phyloP scores from a whole-genome alignment of 2,329 filamentous ascomycete genomes.

The Ceratocystis cacaofunesta region DNA sequence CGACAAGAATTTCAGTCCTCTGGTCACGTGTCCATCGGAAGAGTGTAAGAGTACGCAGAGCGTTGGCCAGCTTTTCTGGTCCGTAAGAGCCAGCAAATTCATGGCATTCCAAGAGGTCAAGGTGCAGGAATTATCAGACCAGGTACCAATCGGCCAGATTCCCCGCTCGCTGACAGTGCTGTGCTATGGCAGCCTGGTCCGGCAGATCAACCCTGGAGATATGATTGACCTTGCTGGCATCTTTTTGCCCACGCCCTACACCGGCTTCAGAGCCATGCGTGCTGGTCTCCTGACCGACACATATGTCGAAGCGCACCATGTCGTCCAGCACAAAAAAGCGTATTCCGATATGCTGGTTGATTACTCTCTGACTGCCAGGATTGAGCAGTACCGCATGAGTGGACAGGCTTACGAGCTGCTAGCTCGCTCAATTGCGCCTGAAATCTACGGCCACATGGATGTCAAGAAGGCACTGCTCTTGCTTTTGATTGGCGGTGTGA shows the following conservation, averaged over 20 bases:
- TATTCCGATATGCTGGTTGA: slow-evolving; percentile 88
- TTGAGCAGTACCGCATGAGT: slow-evolving; percentile 69
- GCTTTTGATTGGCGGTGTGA: slow-evolving; percentile 87
- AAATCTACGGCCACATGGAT: slow-evolving; percentile 91
- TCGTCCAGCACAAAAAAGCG: slow-evolving; percentile 93
- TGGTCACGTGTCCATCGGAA: slow-evolving; percentile 75
- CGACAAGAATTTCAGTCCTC: slow-evolving; percentile 77
- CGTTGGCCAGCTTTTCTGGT: slow-evolving; percentile 85
- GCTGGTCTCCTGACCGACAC: slow-evolving; percentile 95
- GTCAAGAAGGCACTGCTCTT: slow-evolving; percentile 97
- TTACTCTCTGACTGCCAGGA: slow-evolving; percentile 61
- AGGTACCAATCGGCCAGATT: slow-evolving; percentile 95
- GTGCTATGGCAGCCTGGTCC: slow-evolving; percentile 73
- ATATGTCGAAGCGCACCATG: slow-evolving; percentile 85
- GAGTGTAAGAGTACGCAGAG: slow-evolving; percentile 83
- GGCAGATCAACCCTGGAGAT: slow-evolving; percentile 84
- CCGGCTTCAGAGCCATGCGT: slow-evolving; percentile 94
- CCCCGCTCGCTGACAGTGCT: slow-evolving; percentile 79
- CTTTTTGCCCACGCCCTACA: slow-evolving; percentile 93
- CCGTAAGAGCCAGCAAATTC: slow-evolving; percentile 93
- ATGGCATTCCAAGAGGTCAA: slow-evolving; percentile 96
- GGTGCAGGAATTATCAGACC: slow-evolving; percentile 97
- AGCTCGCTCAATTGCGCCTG: slow-evolving; percentile 87
- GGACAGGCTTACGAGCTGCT: slow-evolving; percentile 94
- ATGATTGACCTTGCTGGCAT: slow-evolving; percentile 88